phyloP scores from a whole-genome alignment of 208 protist genomes.

The Entamoeba histolytica region DNA sequence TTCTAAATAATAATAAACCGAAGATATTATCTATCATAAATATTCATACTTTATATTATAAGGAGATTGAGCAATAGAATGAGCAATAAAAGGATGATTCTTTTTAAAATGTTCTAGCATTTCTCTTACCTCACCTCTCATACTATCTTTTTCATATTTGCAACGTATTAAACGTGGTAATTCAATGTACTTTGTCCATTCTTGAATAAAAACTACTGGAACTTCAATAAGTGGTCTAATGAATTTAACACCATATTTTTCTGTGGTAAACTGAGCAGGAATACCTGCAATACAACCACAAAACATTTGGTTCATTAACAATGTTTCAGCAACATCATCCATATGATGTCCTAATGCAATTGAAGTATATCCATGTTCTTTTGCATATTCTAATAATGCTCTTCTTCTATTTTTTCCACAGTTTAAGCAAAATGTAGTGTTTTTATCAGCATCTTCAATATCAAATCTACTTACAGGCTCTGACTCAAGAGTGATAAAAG shows the following conservation, averaged over 20 bases:
- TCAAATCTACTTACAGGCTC: slow-evolving; percentile 75
- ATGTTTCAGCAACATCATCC: slow-evolving; percentile 85
- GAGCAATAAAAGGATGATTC: not conserved
- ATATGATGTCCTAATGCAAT: slow-evolving; percentile 90
- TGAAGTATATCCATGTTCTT: slow-evolving; percentile 44
- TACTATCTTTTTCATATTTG: not conserved
- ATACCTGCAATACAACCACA: not conserved
- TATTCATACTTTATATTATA: no score
- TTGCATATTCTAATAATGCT: slow-evolving; percentile 68
- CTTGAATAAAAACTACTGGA: not conserved
- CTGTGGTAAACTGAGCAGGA: not conserved
- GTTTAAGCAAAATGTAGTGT: slow-evolving; percentile 41
- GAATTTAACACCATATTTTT: not conserved
- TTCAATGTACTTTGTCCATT: not conserved
- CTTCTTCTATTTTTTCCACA: slow-evolving; percentile 85
- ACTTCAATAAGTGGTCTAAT: not conserved
- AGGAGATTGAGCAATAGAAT: not conserved
- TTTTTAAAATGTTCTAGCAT: not conserved
- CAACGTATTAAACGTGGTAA: not conserved
- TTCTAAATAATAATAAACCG: no score
- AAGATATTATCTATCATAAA: no score
- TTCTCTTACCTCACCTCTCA: not conserved
- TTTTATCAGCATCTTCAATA: slow-evolving; percentile 75
- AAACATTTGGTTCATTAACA: slow-evolving; percentile 63
- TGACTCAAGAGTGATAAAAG: slow-evolving; percentile 73